These are phyloP conservation scores for Allodekkera sacchari DNA, from an alignment of 805 yeast genomes.

Conservation along the genomic window DNA sequence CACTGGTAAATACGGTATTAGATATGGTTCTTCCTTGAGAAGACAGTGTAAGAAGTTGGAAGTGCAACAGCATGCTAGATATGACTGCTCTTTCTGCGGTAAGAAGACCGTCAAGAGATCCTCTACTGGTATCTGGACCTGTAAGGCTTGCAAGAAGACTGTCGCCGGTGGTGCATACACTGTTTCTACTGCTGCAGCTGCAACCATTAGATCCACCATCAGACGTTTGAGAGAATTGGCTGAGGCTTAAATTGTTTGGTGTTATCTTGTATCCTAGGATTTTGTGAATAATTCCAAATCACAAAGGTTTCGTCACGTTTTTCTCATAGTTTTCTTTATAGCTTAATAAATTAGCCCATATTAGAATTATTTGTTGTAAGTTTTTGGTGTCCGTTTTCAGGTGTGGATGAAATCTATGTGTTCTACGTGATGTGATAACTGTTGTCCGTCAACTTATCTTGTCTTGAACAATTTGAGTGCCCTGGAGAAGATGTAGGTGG, in stretches of 20 bases:
- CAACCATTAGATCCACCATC: constrained; percentile 99
- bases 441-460: too few relatives aligned
- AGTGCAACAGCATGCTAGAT: constrained; percentile 97
- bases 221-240: constrained; percentile 99
- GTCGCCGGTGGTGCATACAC: constrained; percentile 99
- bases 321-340: too few relatives aligned
- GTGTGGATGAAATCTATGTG: too few relatives aligned
- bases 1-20: constrained; percentile 99
- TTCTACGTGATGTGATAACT: too few relatives aligned
- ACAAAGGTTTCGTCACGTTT: too few relatives aligned
- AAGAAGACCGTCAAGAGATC: constrained; percentile 96
- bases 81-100: constrained; percentile 99
- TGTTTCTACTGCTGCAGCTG: constrained; percentile 98
- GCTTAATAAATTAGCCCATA: too few relatives aligned
- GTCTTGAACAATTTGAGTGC: too few relatives aligned
- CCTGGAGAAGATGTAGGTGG: too few relatives aligned
- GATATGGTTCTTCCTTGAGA: constrained; percentile 99
- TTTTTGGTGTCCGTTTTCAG: too few relatives aligned
- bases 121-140: constrained; percentile 98
- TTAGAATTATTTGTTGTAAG: too few relatives aligned
- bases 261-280: too few relatives aligned
- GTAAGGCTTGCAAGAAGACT: constrained; percentile 90
- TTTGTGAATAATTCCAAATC: too few relatives aligned
- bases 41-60: constrained; percentile 99
- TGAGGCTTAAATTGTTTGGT: constrained; percentile 73